Evolutionary conservation across 2,329 filamentous ascomycete species (phyloP), one percentile per base, ranked within the genome.

Genomic region (Coniosporium tulheliwenetii): DNA sequence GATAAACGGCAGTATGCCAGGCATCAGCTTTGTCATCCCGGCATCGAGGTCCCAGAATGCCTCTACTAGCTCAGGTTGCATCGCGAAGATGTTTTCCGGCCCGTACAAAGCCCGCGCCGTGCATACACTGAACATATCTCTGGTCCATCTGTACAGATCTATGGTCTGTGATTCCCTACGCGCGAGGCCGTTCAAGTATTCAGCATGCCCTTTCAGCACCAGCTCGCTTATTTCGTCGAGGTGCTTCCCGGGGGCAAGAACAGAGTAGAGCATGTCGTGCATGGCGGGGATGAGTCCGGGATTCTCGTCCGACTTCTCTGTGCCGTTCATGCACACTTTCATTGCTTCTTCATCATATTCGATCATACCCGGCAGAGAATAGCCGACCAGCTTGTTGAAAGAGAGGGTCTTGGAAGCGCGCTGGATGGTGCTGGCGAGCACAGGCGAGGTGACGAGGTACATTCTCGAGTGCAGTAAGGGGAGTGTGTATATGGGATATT

Each of bases 381-480:
- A 56, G 2, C 56, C 44, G 12, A 60, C 54, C 30, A 70, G 56
- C 1, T 60, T 58, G 31, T 64, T 61, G 47, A 70, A 68, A 0
- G 56, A 59, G 15, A 70, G 50, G 15, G 57, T 54, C 33, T 62
- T 61, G 29, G 52, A 50, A 14, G 54, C 55, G 15, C 63, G 60
- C 30, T 66, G 56, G 10, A 63, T 57, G 5, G 57, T 48, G 16
- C 59, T 55, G 12, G 63, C 52, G 3, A 70, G 47, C 1, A 49
- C 39, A 1, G 67, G 61, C 5, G 59, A 56, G 36, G 54, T 63
- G 15, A 69, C 58, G n/a, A 63, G 47, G 48, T 72, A 72, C 15
- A 66, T 50, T 40, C 65, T 64, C 32, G 56, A 50, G 38, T 53
- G 59, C 19, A 67, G 51, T 51, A 70, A 63, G 9, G 61, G 63